These are phyloP conservation scores for Sporothrix inflata DNA, from an alignment of 2,329 filamentous ascomycete genomes.

Conservation along the genomic window DNA sequence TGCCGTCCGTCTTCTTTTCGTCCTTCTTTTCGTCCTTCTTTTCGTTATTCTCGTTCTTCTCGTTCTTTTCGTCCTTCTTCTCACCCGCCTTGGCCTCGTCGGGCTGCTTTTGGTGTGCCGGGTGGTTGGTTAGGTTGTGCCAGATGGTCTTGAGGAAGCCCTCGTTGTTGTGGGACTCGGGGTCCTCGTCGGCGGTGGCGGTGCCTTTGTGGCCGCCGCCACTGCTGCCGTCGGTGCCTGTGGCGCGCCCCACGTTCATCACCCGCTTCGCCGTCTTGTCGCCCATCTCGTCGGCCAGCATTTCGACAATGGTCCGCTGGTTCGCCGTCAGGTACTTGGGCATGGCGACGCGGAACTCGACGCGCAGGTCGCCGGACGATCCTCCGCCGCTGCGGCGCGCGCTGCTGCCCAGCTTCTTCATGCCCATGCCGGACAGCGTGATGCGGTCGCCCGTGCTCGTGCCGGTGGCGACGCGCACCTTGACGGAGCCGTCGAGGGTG, in stretches of 20 bases:
- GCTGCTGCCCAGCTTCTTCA: constrained; percentile 74
- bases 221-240: constrained; percentile 39
- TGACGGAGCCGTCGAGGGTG: constrained; percentile 87
- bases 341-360: constrained; percentile 95
- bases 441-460: constrained; percentile 92
- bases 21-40: constrained; percentile 35
- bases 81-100: constrained; percentile 28
- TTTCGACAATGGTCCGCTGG: constrained; percentile 89
- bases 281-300: constrained; percentile 93
- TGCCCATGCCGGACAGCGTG: constrained; percentile 86
- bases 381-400: constrained; percentile 64
- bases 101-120: constrained; percentile 52
- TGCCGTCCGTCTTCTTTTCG: constrained; percentile 30
- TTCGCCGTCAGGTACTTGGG: constrained; percentile 91
- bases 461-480: constrained; percentile 86
- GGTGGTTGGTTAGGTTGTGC: constrained; percentile 86
- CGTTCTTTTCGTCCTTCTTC: constrained; percentile 26
- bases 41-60: constrained; percentile 6
- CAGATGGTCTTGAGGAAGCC: constrained; percentile 92
- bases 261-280: constrained; percentile 90
- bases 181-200: constrained; percentile 35
- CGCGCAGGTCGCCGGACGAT: constrained; percentile 78
- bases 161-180: constrained; percentile 71
- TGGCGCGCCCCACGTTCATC: constrained; percentile 71
- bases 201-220: not conserved